A percentile compares a stretch with the other conserved stretches of the same genome.
Evolutionary conservation across 768 basidiomycete genomes (phyloP).

Genomic region (button mushroom (Agaricus bisporus)): DNA sequence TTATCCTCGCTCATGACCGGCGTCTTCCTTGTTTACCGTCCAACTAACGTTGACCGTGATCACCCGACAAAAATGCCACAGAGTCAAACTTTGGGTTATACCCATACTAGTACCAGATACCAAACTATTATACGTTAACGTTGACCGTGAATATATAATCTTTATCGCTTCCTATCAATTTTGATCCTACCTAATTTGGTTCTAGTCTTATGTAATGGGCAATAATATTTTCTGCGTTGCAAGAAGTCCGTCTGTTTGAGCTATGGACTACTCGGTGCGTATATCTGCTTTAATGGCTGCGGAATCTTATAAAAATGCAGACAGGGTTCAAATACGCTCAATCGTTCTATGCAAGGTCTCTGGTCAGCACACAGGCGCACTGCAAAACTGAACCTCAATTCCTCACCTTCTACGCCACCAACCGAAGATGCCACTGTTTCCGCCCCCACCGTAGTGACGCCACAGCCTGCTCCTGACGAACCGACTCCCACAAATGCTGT

Average conservation of each 20-base stretch:
- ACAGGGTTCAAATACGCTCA: slow-evolving; percentile 70
- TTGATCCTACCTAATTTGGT: too few relatives aligned
- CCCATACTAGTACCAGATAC: too few relatives aligned
- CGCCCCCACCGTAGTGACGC: slow-evolving; percentile 13
- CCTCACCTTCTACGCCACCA: slow-evolving; percentile 20
- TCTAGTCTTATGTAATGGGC: too few relatives aligned
- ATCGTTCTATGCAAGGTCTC: slow-evolving; percentile 73
- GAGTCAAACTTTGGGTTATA: too few relatives aligned
- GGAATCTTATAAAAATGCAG: slow-evolving; percentile 37
- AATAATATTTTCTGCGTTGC: background rate
- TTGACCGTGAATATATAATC: too few relatives aligned
- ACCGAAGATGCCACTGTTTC: slow-evolving; percentile 18
- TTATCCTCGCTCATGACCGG: too few relatives aligned
- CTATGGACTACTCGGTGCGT: slow-evolving; percentile 25
- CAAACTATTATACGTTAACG: too few relatives aligned
- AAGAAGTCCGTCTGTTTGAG: background rate
- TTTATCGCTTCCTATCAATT: too few relatives aligned
- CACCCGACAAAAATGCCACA: too few relatives aligned
- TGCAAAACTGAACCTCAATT: slow-evolving; percentile 65
- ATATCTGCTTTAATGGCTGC: background rate
- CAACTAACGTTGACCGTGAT: too few relatives aligned
- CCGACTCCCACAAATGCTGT: slow-evolving; percentile 10
- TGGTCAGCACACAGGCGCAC: slow-evolving; percentile 62
- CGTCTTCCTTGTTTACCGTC: too few relatives aligned
- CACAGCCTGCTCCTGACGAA: slow-evolving; percentile 9